Conservation (phyloP, 2,329 filamentous ascomycete genomes). For the Xylaria sp. region DNA sequence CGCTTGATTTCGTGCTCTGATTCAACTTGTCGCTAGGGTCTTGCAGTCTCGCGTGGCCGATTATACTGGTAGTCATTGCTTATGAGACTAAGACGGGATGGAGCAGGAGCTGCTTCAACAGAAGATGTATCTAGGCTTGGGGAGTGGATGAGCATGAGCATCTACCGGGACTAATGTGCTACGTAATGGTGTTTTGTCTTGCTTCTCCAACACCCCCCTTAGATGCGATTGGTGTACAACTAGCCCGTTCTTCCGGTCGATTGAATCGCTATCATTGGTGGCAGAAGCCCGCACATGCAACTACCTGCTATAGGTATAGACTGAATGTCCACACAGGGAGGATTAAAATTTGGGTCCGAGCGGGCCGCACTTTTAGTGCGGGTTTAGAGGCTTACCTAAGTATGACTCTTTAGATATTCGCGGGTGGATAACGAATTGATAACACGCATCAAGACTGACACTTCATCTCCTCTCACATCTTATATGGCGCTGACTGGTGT, state of each 20-base stretch:
- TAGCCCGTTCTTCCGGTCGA: not conserved
- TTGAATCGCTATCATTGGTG: not conserved
- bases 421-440: not conserved
- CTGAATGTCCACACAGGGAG: no score
- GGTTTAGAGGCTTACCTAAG: no score
- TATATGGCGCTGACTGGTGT: no score
- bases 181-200: not conserved
- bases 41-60: not conserved
- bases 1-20: not conserved
- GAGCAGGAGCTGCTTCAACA: not conserved
- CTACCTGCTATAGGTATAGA: no score
- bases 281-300: not conserved
- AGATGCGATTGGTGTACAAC: constrained; percentile 6
- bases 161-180: not conserved
- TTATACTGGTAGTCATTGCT: constrained; percentile 1
- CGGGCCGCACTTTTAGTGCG: no score
- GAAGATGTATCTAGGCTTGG: not conserved
- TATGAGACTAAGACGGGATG: not conserved
- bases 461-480: no score
- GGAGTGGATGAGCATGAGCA: not conserved
- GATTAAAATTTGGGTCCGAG: no score
- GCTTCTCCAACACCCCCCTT: not conserved
- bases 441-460: not conserved
- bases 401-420: not conserved
- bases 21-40: not conserved